Percentiles rank a stretch among this genome's conserved stretches.
These are phyloP conservation scores for Trichosporon ovoides DNA, from an alignment of 1,284 basidiomycete species.

Conservation along the genomic window DNA sequence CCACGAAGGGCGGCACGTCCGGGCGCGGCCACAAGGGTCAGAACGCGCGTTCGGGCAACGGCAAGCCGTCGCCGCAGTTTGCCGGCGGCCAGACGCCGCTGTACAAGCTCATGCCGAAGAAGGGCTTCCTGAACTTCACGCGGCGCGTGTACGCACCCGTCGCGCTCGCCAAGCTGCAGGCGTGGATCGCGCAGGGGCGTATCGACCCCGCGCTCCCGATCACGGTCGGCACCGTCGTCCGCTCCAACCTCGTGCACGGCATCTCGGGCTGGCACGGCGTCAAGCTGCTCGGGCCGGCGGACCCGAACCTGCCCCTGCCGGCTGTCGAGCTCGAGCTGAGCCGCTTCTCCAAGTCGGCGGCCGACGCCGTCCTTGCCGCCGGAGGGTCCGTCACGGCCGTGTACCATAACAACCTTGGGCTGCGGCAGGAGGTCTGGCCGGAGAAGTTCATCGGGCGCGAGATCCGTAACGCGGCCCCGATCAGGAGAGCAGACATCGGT, in stretches of 20 bases:
- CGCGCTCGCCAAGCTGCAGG: conserved; percentile 79
- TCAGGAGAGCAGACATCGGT: conserved; percentile 79
- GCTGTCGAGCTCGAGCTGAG: conserved; percentile 78
- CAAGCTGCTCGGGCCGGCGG: conserved; percentile 79
- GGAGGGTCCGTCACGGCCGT: conserved; percentile 85
- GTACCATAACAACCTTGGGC: conserved; percentile 81
- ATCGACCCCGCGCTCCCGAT: conserved; percentile 76
- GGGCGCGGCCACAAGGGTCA: conserved; percentile 95
- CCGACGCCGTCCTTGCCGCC: conserved; percentile 70
- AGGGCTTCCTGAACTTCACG: conserved; percentile 82
- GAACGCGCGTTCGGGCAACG: conserved; percentile 84
- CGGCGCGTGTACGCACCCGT: conserved; percentile 72
- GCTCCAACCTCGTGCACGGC: conserved; percentile 81
- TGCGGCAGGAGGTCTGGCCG: conserved; percentile 71
- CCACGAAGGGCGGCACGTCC: conserved; percentile 83
- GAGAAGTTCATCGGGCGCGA: conserved; percentile 54
- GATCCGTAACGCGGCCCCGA: conserved; percentile 67
- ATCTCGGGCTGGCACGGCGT: conserved; percentile 70
- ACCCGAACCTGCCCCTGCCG: conserved; percentile 47
- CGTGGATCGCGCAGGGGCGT: conserved; percentile 82
- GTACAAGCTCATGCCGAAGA: conserved; percentile 85
- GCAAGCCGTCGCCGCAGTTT: conserved; percentile 76
- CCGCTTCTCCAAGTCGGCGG: conserved; percentile 78
- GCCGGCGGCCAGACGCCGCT: conserved; percentile 96
- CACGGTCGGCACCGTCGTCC: conserved; percentile 75